phyloP scores from a whole-genome alignment of 441 rosid genomes.

The Jatropha multifida region DNA sequence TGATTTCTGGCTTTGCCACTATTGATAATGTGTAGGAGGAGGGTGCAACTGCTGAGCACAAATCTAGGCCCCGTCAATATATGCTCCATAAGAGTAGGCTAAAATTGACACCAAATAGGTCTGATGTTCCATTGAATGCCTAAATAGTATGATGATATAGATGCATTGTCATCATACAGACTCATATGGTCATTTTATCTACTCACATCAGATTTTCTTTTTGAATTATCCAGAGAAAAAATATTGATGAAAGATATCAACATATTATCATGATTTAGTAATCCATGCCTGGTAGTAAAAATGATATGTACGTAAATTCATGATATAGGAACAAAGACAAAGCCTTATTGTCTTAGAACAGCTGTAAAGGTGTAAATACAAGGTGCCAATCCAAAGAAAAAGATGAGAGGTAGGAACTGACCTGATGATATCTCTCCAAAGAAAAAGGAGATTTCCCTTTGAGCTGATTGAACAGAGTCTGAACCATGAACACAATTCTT shows the following conservation, averaged over 20 bases:
- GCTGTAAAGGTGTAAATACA: too few species aligned
- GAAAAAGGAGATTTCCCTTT: constrained; percentile 80
- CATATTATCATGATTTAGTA: not conserved
- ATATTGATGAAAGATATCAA: not conserved
- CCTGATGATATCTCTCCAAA: constrained; percentile 49
- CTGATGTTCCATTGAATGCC: constrained; percentile 1
- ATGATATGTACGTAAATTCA: not conserved
- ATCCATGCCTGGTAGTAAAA: not conserved
- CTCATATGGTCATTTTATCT: not conserved
- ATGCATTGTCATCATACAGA: not conserved
- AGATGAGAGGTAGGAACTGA: constrained; percentile 17
- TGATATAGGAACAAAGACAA: not conserved
- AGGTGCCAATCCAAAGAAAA: not conserved
- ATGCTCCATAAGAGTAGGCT: not conserved
- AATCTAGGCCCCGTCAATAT: not conserved
- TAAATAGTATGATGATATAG: not conserved
- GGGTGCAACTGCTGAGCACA: too few species aligned
- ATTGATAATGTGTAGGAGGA: not conserved
- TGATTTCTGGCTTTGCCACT: too few species aligned
- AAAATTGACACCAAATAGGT: not conserved
- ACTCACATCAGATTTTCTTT: not conserved
- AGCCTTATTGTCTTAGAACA: not conserved
- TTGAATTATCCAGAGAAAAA: not conserved
- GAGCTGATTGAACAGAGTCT: constrained; percentile 68
- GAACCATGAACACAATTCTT: constrained; percentile 85